These are phyloP conservation scores for Salvia splendens DNA, from an alignment of 257 asterid genomes.

Conservation along the genomic window DNA sequence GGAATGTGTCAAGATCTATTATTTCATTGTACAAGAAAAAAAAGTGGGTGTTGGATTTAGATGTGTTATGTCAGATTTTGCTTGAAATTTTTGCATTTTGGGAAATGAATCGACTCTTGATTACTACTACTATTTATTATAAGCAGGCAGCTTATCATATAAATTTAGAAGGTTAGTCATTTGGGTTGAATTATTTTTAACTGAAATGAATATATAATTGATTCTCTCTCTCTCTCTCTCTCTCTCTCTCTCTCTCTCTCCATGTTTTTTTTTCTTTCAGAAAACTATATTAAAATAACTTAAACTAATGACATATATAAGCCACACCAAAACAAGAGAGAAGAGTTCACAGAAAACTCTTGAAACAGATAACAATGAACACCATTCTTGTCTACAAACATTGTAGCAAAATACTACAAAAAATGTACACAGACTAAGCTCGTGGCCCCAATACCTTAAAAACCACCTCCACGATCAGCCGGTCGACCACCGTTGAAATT, in stretches of 20 bases:
- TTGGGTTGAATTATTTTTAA: background rate
- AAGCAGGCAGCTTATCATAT: background rate
- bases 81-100: background rate
- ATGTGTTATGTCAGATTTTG: constrained; percentile 18
- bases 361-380: constrained; percentile 16
- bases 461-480: background rate
- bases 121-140: background rate
- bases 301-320: too few relatives aligned
- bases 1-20: constrained; percentile 22
- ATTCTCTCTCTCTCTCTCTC: too few relatives aligned
- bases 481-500: background rate
- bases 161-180: background rate
- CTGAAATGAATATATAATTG: background rate
- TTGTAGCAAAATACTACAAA: constrained; percentile 6
- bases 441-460: constrained; percentile 1
- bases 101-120: background rate
- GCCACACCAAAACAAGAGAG: background rate
- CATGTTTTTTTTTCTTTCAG: too few relatives aligned
- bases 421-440: constrained; percentile 28
- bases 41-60: constrained; percentile 22
- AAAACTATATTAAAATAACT: too few relatives aligned
- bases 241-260: too few relatives aligned
- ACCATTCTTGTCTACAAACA: constrained; percentile 24
- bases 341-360: background rate
- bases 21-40: constrained; percentile 23